These are phyloP conservation scores for Cercis canadensis DNA, from an alignment of 306 rosid species.

Conservation along the genomic window DNA sequence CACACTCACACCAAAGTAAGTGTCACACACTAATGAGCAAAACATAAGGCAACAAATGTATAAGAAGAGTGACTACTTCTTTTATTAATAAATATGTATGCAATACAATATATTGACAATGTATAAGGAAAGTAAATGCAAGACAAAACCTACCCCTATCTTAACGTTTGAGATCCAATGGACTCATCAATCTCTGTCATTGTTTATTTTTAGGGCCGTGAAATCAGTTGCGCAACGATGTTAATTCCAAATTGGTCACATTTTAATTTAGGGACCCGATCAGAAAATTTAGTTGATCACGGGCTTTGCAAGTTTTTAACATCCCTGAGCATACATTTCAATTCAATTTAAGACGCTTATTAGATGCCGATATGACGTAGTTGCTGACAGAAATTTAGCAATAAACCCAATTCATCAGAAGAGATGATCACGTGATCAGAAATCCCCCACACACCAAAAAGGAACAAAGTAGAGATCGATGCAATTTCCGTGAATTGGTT, in stretches of 20 bases:
- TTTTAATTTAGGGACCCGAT: conserved; percentile 12
- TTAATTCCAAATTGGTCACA: conserved; percentile 25
- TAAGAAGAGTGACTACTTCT: too few species aligned
- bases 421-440: neutral
- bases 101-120: too few species aligned
- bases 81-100: too few species aligned
- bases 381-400: conserved; percentile 1
- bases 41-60: too few species aligned
- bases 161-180: too few species aligned
- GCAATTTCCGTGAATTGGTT: conserved; percentile 32
- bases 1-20: too few species aligned
- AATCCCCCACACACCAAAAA: neutral
- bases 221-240: neutral
- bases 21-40: too few species aligned
- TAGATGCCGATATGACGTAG: neutral
- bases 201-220: neutral
- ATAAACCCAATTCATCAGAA: neutral
- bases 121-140: too few species aligned
- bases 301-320: conserved; percentile 8
- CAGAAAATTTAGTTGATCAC: conserved; percentile 4
- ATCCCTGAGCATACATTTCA: neutral
- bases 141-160: too few species aligned
- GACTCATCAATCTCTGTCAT: neutral
- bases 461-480: too few species aligned
- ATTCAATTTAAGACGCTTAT: neutral